These are phyloP conservation scores for Hansenula sp. DNA, from an alignment of 1,139 yeast genomes.

Conservation along the genomic window DNA sequence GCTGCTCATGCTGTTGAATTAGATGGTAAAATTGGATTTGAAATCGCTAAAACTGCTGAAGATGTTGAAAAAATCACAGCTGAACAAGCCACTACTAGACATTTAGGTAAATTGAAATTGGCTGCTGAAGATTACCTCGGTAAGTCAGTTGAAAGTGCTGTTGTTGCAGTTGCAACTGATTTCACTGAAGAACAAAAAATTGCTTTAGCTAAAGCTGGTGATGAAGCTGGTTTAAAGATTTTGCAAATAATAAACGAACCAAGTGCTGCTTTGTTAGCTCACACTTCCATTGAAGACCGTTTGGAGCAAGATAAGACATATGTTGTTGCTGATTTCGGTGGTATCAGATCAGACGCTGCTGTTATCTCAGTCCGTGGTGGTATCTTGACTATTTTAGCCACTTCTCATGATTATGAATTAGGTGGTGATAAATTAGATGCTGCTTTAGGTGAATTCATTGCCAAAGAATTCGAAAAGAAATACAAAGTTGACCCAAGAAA, in stretches of 20 bases:
- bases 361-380: conserved; percentile 93
- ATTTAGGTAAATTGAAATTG: conserved; percentile 70
- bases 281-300: conserved; percentile 45
- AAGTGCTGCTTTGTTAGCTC: conserved; percentile 82
- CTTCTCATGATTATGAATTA: conserved; percentile 75
- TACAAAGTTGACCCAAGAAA: conserved; percentile 75
- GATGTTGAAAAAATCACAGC: conserved; percentile 50
- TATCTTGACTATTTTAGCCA: conserved; percentile 80
- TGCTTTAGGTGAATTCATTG: conserved; percentile 76
- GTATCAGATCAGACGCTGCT: conserved; percentile 94
- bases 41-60: conserved; percentile 37
- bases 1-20: conserved; percentile 74
- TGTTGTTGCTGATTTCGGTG: conserved; percentile 96
- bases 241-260: conserved; percentile 92
- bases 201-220: conserved; percentile 58
- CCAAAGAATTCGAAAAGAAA: conserved; percentile 92
- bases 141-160: conserved; percentile 73
- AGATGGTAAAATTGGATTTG: conserved; percentile 69
- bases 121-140: conserved; percentile 96
- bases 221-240: conserved; percentile 71
- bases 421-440: conserved; percentile 89
- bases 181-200: conserved; percentile 70
- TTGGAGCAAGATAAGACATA: conserved; percentile 70
- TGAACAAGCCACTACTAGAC: conserved; percentile 79
- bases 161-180: conserved; percentile 88